Base-by-base conservation (phyloP, 139 green algal species). In the Pleodorina starrii region DNA sequence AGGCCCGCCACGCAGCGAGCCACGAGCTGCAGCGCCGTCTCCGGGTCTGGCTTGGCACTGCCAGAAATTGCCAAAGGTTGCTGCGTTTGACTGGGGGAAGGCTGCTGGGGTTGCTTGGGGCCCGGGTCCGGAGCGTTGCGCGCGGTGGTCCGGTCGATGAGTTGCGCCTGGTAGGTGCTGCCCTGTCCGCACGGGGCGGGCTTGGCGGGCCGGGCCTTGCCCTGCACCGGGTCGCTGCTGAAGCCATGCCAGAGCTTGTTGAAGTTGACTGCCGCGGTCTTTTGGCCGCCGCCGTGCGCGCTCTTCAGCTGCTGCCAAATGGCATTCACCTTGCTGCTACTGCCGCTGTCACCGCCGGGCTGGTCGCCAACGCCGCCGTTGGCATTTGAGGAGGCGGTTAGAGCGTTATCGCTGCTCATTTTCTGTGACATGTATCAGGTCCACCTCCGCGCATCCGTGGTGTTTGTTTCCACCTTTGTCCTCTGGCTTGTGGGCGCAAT, bases 241-340 rank as follows among this genome's bases (percentile, higher is more conserved):
- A 91, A 90, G 16, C 80, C 80, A 12, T 87, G 57, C 90, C 80
- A 90, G 1, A 93, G 80, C 38, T 73, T 87, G 19, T 93, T 71
- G 48, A 93, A 84, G 51, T 82, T 83, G 29, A 83, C 71, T 0
- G 10, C 48, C 16, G 71, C 46, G 11, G 69, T 32, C 44, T 89
- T 89, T 11, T 44, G 68, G 9, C 29, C 32, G 9, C 29, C 32
- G 35, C 6, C 23, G 42, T 86, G 57, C 19, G 66, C 60, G 36
- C 83, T 54, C 68, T 89, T 89, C 5, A 89, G 83, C 66, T 89
- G 83, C 25, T 77, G 32, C 83, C 83, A 89, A 50, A 89, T 81
- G 14, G 68, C 83, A 21, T 89, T 72, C 23, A 82, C 83, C 59
- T 77, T 87, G 59, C 43, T 87, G 42, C 59, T 44, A 25, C 79